Percentiles rank a stretch among this genome's conserved stretches.
phyloP scores from a whole-genome alignment of 805 yeast species.

The Zygoascus bituminiphila region DNA sequence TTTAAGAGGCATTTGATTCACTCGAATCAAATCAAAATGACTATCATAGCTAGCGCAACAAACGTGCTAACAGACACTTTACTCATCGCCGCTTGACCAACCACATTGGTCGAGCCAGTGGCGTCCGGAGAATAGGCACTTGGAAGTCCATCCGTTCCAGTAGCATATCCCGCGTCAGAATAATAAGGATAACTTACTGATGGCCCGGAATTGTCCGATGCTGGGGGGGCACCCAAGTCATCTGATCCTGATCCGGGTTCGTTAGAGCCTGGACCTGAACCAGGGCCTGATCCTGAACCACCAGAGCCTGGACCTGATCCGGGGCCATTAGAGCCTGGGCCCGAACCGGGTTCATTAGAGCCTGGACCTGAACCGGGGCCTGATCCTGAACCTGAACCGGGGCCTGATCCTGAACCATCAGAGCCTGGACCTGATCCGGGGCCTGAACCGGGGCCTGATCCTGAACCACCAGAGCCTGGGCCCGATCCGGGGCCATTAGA shows the following conservation, averaged over 20 bases:
- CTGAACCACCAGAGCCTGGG: not conserved
- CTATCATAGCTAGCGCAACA: not conserved
- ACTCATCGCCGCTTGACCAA: not conserved
- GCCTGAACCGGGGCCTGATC: not conserved
- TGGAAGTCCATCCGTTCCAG: not conserved
- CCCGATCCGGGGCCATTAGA: not conserved
- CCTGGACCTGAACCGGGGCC: slow-evolving; percentile 4
- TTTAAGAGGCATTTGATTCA: not conserved
- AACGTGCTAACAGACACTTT: not conserved
- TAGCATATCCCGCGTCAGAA: not conserved
- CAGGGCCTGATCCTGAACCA: slow-evolving; percentile 5
- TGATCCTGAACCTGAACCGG: not conserved
- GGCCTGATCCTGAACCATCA: not conserved
- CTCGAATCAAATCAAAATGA: not conserved
- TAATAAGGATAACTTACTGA: not conserved
- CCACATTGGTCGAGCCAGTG: not conserved
- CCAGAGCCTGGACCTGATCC: not conserved
- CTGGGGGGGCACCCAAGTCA: not conserved
- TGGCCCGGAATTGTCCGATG: not conserved
- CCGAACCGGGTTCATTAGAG: slow-evolving; percentile 1
- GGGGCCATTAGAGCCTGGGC: not conserved
- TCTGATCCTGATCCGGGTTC: not conserved
- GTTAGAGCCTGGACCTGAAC: slow-evolving; percentile 4
- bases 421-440: not conserved
- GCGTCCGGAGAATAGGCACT: not conserved